Evolutionary conservation across 2,329 filamentous ascomycete genomes (phyloP).

Genomic region (Macrophomina phaseolina): DNA sequence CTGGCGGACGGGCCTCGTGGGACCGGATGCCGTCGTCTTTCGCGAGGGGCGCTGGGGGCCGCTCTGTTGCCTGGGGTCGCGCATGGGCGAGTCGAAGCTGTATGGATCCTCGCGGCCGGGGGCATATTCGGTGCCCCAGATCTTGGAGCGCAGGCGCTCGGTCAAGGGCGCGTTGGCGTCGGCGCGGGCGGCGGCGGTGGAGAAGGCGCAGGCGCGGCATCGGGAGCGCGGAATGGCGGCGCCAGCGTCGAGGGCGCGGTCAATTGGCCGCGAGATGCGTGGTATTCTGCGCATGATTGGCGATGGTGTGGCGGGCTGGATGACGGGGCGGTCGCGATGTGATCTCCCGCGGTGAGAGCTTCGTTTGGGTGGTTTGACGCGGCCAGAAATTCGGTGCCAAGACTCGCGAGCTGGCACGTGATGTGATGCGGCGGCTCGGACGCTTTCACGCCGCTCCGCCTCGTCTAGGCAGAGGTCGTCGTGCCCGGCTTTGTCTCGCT

Average conservation of each 20-base stretch:
- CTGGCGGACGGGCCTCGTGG: neutral
- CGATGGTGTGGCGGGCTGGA: neutral
- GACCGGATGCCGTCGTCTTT: neutral
- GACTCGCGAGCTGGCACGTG: neutral
- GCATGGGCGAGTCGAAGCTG: constrained; percentile 19
- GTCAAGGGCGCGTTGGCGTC: neutral
- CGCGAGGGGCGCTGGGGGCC: neutral
- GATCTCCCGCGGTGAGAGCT: neutral
- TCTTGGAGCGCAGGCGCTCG: constrained; percentile 19
- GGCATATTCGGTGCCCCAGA: constrained; percentile 27
- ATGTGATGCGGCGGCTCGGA: neutral
- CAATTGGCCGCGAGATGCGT: constrained; percentile 25
- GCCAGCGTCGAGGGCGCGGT: neutral
- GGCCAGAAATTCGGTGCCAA: constrained; percentile 22
- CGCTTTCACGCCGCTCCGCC: too few relatives aligned
- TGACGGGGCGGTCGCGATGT: neutral
- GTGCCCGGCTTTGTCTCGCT: too few relatives aligned
- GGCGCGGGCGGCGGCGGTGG: constrained; percentile 10
- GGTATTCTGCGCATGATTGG: constrained; percentile 24
- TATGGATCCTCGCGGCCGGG: constrained; percentile 28
- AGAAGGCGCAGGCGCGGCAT: constrained; percentile 1
- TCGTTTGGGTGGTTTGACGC: neutral
- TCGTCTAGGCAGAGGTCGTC: neutral
- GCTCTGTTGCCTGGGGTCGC: neutral
- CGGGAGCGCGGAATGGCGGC: neutral